phyloP scores from a whole-genome alignment of 345 rosid genomes.

The Salix viminalis region DNA sequence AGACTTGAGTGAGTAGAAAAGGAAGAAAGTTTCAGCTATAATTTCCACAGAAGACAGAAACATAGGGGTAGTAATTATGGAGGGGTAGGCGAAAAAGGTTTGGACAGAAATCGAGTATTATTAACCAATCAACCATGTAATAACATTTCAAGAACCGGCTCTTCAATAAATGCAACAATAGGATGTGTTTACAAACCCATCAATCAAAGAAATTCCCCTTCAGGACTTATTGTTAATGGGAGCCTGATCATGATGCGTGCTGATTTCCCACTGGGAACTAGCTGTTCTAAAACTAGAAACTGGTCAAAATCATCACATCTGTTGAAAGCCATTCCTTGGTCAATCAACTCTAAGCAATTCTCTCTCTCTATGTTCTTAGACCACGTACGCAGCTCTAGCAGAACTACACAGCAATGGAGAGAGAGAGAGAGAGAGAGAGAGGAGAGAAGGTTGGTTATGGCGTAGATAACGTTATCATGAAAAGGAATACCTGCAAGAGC shows the following conservation, averaged over 20 bases:
- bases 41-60: slow-evolving; percentile 6
- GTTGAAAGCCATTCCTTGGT: background rate
- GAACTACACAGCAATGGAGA: slow-evolving; percentile 1
- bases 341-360: background rate
- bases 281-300: slow-evolving; percentile 7
- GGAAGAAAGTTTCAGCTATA: background rate
- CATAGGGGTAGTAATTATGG: slow-evolving; percentile 8
- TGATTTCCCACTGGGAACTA: background rate
- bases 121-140: slow-evolving; percentile 30
- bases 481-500: slow-evolving; percentile 30
- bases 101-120: slow-evolving; percentile 14
- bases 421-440: background rate
- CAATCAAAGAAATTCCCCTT: slow-evolving; percentile 16
- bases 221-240: slow-evolving; percentile 2
- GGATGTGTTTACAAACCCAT: slow-evolving; percentile 35
- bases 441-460: slow-evolving; percentile 3
- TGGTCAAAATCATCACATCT: background rate
- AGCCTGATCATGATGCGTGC: background rate
- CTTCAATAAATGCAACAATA: slow-evolving; percentile 56
- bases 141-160: slow-evolving; percentile 33
- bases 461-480: slow-evolving; percentile 22
- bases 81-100: slow-evolving; percentile 24
- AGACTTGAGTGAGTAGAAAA: background rate
- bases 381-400: background rate
- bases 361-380: background rate